Percentiles rank a stretch among this genome's conserved stretches.
These are phyloP conservation scores for Neurospora sublineolata DNA, from an alignment of 495 filamentous ascomycete genomes.

Conservation along the genomic window DNA sequence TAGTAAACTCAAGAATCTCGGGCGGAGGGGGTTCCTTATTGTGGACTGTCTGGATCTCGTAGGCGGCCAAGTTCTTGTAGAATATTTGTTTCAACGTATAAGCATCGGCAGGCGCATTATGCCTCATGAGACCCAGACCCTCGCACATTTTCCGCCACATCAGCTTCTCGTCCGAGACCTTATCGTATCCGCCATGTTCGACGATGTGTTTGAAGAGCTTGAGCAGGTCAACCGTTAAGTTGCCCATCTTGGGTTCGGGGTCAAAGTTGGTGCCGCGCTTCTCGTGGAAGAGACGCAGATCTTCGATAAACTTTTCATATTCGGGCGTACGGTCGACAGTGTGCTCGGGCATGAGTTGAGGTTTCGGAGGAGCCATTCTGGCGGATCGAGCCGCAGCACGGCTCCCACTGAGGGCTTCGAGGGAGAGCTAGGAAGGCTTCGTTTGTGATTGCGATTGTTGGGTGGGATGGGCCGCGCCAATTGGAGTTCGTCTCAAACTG, in stretches of 20 bases:
- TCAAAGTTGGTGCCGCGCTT: conserved; percentile 63
- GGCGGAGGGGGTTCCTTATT: conserved; percentile 66
- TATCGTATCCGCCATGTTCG: conserved; percentile 67
- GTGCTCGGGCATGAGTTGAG: conserved; percentile 23
- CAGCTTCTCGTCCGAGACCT: conserved; percentile 64
- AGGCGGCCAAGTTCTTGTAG: conserved; percentile 73
- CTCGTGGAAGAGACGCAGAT: conserved; percentile 53
- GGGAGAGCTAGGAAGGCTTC: not conserved
- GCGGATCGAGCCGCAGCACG: conserved; percentile 15
- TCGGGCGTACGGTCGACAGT: conserved; percentile 43
- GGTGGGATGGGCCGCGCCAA: not conserved
- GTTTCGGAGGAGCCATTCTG: conserved; percentile 27
- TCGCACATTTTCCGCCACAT: conserved; percentile 64
- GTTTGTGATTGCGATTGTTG: not conserved
- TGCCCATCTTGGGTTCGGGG: conserved; percentile 60
- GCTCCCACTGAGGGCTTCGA: conserved; percentile 3
- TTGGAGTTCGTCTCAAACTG: not conserved
- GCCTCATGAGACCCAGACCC: conserved; percentile 47
- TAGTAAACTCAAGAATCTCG: conserved; percentile 66
- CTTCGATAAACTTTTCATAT: conserved; percentile 58
- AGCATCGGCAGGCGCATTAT: conserved; percentile 58
- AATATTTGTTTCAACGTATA: conserved; percentile 71
- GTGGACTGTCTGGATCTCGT: conserved; percentile 63
- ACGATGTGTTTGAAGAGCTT: conserved; percentile 60
- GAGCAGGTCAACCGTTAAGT: conserved; percentile 55